phyloP scores from a whole-genome alignment of 495 filamentous ascomycete genomes.

The Lophium mytilinum region DNA sequence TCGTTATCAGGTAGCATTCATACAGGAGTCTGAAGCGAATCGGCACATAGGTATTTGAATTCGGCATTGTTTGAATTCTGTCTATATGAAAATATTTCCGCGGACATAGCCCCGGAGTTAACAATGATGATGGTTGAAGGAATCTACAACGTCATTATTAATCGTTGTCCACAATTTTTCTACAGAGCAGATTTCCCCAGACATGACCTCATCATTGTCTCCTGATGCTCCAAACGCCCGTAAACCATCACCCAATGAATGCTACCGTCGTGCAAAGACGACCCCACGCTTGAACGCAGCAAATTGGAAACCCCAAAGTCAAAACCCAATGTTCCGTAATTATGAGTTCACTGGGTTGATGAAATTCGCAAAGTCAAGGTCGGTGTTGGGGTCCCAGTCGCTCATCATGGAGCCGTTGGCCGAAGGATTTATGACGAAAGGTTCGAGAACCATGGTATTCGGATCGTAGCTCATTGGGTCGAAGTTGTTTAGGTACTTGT shows the following conservation, averaged over 20 bases:
- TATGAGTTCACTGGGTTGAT: conserved; percentile 20
- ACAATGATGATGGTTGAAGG: neutral
- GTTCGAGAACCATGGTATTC: conserved; percentile 17
- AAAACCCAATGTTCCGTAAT: neutral
- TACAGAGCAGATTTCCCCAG: neutral
- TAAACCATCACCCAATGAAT: neutral
- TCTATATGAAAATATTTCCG: neutral
- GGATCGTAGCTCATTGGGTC: conserved; percentile 21
- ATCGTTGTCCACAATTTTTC: neutral
- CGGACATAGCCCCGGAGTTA: neutral
- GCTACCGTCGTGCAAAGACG: neutral
- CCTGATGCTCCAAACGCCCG: neutral
- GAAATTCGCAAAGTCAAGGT: conserved; percentile 26
- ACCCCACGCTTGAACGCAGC: conserved; percentile 21
- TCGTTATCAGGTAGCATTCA: no score
- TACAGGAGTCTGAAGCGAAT: no score
- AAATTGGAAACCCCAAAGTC: conserved; percentile 2
- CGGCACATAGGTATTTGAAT: no score
- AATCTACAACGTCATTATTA: neutral
- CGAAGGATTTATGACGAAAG: conserved; percentile 4
- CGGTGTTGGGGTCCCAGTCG: conserved; percentile 21
- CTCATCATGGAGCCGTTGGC: conserved; percentile 9
- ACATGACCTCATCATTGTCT: neutral
- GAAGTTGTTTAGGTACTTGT: conserved; percentile 14
- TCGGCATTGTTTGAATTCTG: no score